Conservation (phyloP, 1,284 basidiomycete genomes). For the Marasmius oreades region DNA sequence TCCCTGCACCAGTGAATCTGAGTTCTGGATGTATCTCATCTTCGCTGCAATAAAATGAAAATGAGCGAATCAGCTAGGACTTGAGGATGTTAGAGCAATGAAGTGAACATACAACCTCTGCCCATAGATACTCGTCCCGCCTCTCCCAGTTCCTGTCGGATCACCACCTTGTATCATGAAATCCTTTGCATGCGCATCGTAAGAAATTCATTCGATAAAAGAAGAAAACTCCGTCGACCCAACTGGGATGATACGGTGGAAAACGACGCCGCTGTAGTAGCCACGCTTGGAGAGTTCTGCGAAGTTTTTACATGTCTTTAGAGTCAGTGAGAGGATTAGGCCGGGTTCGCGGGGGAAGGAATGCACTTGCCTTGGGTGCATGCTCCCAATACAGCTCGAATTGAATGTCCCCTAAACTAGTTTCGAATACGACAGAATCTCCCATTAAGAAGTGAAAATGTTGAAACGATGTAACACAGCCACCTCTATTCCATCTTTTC, state of each 20-base stretch:
- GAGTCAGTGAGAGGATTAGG: constrained; percentile 12
- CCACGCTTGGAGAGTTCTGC: constrained; percentile 79
- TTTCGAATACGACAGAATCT: constrained; percentile 77
- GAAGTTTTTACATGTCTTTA: constrained; percentile 92
- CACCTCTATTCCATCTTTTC: too few species aligned
- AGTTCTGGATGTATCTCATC: constrained; percentile 88
- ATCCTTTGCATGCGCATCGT: constrained; percentile 47
- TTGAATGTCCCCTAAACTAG: constrained; percentile 83
- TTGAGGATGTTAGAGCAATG: not conserved
- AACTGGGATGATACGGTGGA: constrained; percentile 87
- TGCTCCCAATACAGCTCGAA: constrained; percentile 91
- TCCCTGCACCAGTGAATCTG: constrained; percentile 93
- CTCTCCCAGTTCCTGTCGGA: constrained; percentile 92
- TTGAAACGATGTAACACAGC: not conserved
- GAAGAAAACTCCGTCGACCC: constrained; percentile 22
- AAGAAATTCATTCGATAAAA: not conserved
- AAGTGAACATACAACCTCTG: constrained; percentile 70
- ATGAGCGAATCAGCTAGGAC: too few species aligned
- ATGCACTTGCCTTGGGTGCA: constrained; percentile 69
- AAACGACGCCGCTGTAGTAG: constrained; percentile 84
- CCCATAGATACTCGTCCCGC: constrained; percentile 92
- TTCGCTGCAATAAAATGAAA: constrained; percentile 52
- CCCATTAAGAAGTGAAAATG: constrained; percentile 18
- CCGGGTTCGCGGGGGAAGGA: constrained; percentile 13
- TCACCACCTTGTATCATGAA: constrained; percentile 97